These are phyloP conservation scores for Ambispora gerdemannii DNA, from an alignment of 192 early-diverging fungal species.

Conservation along the genomic window DNA sequence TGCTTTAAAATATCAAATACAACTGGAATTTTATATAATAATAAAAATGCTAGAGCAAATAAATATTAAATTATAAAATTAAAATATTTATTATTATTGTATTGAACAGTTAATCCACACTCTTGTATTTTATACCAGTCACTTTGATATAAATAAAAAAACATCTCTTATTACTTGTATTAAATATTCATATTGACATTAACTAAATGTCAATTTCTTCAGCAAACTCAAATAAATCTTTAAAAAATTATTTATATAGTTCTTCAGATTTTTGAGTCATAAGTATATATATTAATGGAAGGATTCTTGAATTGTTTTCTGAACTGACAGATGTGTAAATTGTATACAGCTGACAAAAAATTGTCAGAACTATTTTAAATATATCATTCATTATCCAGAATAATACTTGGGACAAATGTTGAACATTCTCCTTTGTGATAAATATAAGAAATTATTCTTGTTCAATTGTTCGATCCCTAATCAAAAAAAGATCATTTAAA, in stretches of 20 bases:
- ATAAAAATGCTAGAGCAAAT: too few species aligned
- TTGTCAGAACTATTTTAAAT: not conserved
- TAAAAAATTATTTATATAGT: not conserved
- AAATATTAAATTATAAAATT: too few species aligned
- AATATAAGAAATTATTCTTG: not conserved
- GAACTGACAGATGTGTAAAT: not conserved
- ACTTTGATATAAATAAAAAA: too few species aligned
- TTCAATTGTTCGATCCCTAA: not conserved
- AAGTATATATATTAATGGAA: not conserved
- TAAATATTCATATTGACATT: too few species aligned
- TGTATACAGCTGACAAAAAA: conserved; percentile 1
- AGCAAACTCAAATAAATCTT: not conserved
- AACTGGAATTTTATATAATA: too few species aligned
- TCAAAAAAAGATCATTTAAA: not conserved
- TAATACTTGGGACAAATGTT: not conserved
- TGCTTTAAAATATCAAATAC: too few species aligned
- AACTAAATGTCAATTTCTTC: not conserved
- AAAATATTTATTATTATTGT: too few species aligned
- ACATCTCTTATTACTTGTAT: too few species aligned
- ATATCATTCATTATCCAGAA: not conserved
- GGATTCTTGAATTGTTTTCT: not conserved
- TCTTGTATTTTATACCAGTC: too few species aligned
- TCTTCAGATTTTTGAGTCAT: conserved; percentile 16
- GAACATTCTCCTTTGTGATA: not conserved
- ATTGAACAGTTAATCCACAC: too few species aligned